Conservation (phyloP, 2,329 filamentous ascomycete species). For the Pleurostoma richardsiae region DNA sequence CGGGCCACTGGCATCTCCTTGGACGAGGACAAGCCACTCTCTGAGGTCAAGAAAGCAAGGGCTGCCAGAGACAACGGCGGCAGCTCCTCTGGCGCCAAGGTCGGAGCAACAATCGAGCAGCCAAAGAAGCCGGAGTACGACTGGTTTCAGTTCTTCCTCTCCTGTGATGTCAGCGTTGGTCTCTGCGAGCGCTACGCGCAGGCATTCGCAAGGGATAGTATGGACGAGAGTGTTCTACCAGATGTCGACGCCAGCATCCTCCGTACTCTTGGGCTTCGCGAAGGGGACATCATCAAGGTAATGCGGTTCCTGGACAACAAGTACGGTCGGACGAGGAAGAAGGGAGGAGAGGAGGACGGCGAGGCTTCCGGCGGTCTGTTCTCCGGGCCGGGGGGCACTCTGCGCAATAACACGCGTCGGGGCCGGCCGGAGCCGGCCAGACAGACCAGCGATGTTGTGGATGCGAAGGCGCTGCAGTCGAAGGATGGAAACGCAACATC, state of each 20-base stretch:
- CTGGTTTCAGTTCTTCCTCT: constrained; percentile 98
- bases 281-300: constrained; percentile 93
- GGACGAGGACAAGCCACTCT: constrained; percentile 90
- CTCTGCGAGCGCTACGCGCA: constrained; percentile 92
- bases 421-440: constrained; percentile 83
- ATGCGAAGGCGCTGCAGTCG: constrained; percentile 76
- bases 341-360: constrained; percentile 51
- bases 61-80: constrained; percentile 25
- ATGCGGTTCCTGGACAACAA: constrained; percentile 84
- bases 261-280: constrained; percentile 85
- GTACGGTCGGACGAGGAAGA: constrained; percentile 62
- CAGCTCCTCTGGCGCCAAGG: constrained; percentile 21
- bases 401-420: constrained; percentile 93
- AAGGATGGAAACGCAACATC: constrained; percentile 32
- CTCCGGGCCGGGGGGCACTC: constrained; percentile 82
- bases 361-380: constrained; percentile 69
- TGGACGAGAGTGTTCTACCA: constrained; percentile 88
- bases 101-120: constrained; percentile 60
- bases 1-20: constrained; percentile 79
- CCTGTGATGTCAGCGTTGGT: constrained; percentile 85
- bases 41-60: constrained; percentile 65
- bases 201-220: constrained; percentile 84
- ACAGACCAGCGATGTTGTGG: constrained; percentile 78
- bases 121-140: constrained; percentile 74
- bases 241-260: constrained; percentile 82